Conservation (phyloP, 495 filamentous ascomycete genomes). For the Glutinoglossum americanum region DNA sequence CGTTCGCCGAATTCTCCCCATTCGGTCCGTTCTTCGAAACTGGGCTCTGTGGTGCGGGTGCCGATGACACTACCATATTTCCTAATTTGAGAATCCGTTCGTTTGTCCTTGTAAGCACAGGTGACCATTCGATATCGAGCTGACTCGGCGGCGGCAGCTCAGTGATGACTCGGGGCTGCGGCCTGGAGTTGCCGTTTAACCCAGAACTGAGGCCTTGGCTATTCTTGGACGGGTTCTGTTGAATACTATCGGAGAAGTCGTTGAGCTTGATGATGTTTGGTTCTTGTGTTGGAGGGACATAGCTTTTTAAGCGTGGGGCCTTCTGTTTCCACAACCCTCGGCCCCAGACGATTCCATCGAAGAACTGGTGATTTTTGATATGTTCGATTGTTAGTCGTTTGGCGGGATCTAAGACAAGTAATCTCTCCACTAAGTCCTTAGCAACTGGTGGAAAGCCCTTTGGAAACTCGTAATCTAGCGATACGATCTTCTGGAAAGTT, state of each 20-base stretch:
- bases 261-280: slow-evolving; percentile 51
- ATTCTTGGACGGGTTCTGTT: slow-evolving; percentile 24
- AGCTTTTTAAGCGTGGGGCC: slow-evolving; percentile 72
- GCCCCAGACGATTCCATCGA: slow-evolving; percentile 76
- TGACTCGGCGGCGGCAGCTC: slow-evolving; percentile 91
- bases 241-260: slow-evolving; percentile 20
- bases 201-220: slow-evolving; percentile 13
- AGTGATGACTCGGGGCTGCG: slow-evolving; percentile 69
- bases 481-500: slow-evolving; percentile 96
- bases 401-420: slow-evolving; percentile 76
- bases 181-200: slow-evolving; percentile 23
- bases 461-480: slow-evolving; percentile 83
- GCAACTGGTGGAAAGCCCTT: slow-evolving; percentile 73
- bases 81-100: slow-evolving; percentile 91
- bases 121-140: slow-evolving; percentile 97
- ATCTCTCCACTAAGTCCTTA: slow-evolving; percentile 75
- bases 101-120: slow-evolving; percentile 72
- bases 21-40: slow-evolving; percentile 35
- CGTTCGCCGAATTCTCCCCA: slow-evolving; percentile 8
- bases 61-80: slow-evolving; percentile 61
- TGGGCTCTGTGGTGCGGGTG: slow-evolving; percentile 46
- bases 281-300: slow-evolving; percentile 58
- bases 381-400: slow-evolving; percentile 83
- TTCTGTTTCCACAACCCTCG: slow-evolving; percentile 75
- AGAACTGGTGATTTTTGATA: slow-evolving; percentile 94